These are phyloP conservation scores for Lathyrus tuberosus DNA, from an alignment of 306 rosid genomes.

Conservation along the genomic window DNA sequence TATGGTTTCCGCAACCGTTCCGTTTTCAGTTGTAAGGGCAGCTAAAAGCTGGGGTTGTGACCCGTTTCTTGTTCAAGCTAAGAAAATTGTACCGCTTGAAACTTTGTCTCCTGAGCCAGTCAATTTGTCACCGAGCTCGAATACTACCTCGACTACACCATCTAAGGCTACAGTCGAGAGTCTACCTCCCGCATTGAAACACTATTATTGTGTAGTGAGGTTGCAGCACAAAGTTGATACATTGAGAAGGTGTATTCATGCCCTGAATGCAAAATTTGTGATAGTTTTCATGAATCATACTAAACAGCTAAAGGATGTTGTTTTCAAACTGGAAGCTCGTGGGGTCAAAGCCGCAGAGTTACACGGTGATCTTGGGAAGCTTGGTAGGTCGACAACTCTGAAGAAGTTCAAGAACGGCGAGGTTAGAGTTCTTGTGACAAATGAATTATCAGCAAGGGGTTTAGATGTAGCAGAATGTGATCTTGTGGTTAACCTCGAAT, in stretches of 20 bases:
- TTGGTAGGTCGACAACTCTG: slow-evolving; percentile 81
- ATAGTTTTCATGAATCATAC: slow-evolving; percentile 96
- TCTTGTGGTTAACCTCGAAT: slow-evolving; percentile 89
- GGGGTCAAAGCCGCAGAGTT: slow-evolving; percentile 82
- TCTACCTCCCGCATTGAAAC: slow-evolving; percentile 82
- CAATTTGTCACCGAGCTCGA: slow-evolving; percentile 40
- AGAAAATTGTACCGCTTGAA: slow-evolving; percentile 66
- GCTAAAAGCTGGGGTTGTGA: slow-evolving; percentile 87
- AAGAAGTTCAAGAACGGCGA: slow-evolving; percentile 87
- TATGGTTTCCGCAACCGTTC: slow-evolving; percentile 93
- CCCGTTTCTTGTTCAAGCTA: slow-evolving; percentile 87
- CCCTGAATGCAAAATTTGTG: slow-evolving; percentile 81
- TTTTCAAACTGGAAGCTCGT: slow-evolving; percentile 90
- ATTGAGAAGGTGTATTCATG: slow-evolving; percentile 85
- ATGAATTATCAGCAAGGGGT: slow-evolving; percentile 92
- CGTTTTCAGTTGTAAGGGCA: slow-evolving; percentile 88
- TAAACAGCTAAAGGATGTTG: slow-evolving; percentile 85
- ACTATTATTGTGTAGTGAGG: slow-evolving; percentile 75
- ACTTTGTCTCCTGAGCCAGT: slow-evolving; percentile 54
- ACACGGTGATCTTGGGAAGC: slow-evolving; percentile 97
- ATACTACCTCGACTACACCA: slow-evolving; percentile 42
- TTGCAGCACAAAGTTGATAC: slow-evolving; percentile 89
- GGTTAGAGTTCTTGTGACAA: slow-evolving; percentile 80
- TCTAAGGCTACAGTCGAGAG: slow-evolving; percentile 63
- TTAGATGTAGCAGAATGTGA: slow-evolving; percentile 95